Conservation (phyloP, 2,329 filamentous ascomycete species). For the Beauveria scarabaeidicola region DNA sequence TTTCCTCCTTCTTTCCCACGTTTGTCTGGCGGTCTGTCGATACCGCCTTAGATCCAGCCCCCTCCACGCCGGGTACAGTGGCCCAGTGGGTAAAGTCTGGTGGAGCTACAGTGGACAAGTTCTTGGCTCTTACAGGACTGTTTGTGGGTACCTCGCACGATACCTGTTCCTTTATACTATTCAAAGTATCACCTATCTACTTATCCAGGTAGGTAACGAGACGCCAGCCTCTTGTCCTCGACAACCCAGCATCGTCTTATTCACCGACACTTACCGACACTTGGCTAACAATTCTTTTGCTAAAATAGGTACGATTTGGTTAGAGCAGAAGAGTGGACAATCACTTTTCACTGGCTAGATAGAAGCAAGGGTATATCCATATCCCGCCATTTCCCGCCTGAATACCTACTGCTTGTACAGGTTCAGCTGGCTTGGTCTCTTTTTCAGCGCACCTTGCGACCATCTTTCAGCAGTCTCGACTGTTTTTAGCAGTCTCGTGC, state of each 20-base stretch:
- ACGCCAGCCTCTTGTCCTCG: background rate
- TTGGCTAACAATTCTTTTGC: background rate
- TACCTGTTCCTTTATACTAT: no score
- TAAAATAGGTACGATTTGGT: background rate
- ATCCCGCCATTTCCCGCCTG: constrained; percentile 1
- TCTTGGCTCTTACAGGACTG: background rate
- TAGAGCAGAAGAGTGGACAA: background rate
- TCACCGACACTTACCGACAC: constrained; percentile 10
- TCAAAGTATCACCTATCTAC: background rate
- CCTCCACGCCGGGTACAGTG: background rate
- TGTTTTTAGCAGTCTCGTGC: background rate
- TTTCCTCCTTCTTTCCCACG: background rate
- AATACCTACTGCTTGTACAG: no score
- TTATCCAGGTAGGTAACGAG: background rate
- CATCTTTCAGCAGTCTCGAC: background rate
- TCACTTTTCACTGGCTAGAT: background rate
- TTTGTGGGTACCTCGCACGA: background rate
- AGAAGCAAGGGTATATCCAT: background rate
- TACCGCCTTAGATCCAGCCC: background rate
- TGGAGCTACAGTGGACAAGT: background rate
- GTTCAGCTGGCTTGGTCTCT: background rate
- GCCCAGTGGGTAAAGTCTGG: background rate
- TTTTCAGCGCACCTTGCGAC: background rate
- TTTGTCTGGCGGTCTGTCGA: constrained; percentile 5
- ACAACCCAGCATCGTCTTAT: background rate